Percentiles rank a stretch among this genome's conserved stretches.
These are phyloP conservation scores for Oryza nivara DNA, from an alignment of 176 grass and related monocot genomes.

Conservation along the genomic window DNA sequence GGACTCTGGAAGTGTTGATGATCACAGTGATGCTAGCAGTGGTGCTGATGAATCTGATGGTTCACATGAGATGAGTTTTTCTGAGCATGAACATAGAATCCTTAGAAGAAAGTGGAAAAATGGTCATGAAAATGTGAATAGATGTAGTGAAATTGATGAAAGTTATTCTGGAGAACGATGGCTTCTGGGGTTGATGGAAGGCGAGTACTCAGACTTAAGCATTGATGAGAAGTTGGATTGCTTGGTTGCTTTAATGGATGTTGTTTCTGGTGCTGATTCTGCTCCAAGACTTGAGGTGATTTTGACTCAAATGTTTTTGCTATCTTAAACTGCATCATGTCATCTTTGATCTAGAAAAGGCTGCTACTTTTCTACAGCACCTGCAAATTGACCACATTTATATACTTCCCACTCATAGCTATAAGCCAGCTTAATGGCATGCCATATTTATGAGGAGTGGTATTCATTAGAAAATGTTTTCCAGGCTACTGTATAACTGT, in stretches of 20 bases:
- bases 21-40: slow-evolving; percentile 49
- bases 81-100: slow-evolving; percentile 50
- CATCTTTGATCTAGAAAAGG: slow-evolving; percentile 17
- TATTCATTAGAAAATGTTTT: not conserved
- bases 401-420: not conserved
- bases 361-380: slow-evolving; percentile 12
- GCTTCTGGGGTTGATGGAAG: slow-evolving; percentile 95
- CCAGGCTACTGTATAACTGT: slow-evolving; percentile 11
- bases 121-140: slow-evolving; percentile 45
- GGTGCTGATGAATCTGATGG: slow-evolving; percentile 68
- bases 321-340: not conserved
- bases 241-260: slow-evolving; percentile 81
- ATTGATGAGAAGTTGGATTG: slow-evolving; percentile 96
- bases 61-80: slow-evolving; percentile 51
- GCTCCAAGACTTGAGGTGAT: slow-evolving; percentile 83
- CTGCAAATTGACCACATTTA: slow-evolving; percentile 22
- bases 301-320: not conserved
- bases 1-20: slow-evolving; percentile 88
- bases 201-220: slow-evolving; percentile 86
- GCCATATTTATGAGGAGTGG: not conserved
- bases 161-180: slow-evolving; percentile 85
- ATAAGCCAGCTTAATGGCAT: not conserved
- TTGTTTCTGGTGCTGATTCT: slow-evolving; percentile 78
- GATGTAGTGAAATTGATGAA: slow-evolving; percentile 94
- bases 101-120: slow-evolving; percentile 52